These are phyloP conservation scores for Hymenoscyphus albidus DNA, from an alignment of 2,329 filamentous ascomycete genomes.

Conservation along the genomic window DNA sequence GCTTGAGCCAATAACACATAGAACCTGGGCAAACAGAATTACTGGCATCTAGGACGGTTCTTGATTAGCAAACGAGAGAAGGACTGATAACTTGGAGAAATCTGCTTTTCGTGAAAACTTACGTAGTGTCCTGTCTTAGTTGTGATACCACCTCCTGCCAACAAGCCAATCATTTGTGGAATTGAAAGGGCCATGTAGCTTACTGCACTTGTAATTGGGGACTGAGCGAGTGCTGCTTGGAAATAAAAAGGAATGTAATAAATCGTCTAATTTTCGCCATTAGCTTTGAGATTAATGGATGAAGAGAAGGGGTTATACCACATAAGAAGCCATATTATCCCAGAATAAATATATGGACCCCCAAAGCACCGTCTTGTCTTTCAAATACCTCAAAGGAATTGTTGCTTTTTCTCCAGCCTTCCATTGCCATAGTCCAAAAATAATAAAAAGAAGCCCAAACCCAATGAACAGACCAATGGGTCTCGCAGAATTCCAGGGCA, in stretches of 20 bases:
- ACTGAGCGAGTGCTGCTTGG: not conserved
- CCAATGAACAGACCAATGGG: not conserved
- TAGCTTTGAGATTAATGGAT: not conserved
- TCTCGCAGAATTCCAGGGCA: not conserved
- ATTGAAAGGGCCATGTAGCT: not conserved
- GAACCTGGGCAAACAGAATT: not conserved
- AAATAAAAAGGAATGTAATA: constrained; percentile 6
- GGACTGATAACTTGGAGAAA: not conserved
- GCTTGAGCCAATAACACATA: not conserved
- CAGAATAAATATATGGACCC: not conserved
- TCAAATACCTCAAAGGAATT: not conserved
- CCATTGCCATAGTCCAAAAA: not conserved
- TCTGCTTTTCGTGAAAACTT: not conserved
- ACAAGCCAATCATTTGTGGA: not conserved
- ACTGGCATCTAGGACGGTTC: not conserved
- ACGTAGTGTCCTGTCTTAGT: constrained; percentile 1
- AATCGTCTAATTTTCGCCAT: not conserved
- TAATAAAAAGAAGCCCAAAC: not conserved
- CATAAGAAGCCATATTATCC: not conserved
- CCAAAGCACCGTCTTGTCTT: not conserved
- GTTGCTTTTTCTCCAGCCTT: constrained; percentile 2
- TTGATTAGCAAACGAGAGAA: not conserved
- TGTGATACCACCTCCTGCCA: not conserved
- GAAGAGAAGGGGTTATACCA: not conserved
- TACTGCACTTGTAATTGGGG: not conserved